These are phyloP conservation scores for Xerocomus brunneocitrinus DNA, from an alignment of 768 basidiomycete genomes.

Conservation along the genomic window DNA sequence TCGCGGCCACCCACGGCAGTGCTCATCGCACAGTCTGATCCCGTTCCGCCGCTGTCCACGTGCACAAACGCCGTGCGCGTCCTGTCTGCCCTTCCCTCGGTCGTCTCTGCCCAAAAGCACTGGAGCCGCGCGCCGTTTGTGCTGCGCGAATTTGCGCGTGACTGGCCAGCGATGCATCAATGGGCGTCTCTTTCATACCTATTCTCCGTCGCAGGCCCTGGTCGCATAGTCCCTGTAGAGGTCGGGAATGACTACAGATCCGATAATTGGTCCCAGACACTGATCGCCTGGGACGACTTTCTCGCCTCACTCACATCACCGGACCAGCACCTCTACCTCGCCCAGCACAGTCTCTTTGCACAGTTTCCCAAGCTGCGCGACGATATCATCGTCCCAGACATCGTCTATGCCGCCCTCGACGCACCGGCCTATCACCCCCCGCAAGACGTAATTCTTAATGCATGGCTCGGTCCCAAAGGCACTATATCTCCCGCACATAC, in stretches of 20 bases:
- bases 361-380: slow-evolving; percentile 77
- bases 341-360: slow-evolving; percentile 79
- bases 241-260: slow-evolving; percentile 79
- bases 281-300: slow-evolving; percentile 78
- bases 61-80: slow-evolving; percentile 34
- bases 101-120: slow-evolving; percentile 47
- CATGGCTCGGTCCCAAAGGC: slow-evolving; percentile 77
- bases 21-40: slow-evolving; percentile 1
- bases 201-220: slow-evolving; percentile 64
- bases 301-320: slow-evolving; percentile 42
- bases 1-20: slow-evolving; percentile 5
- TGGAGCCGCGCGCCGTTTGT: slow-evolving; percentile 63
- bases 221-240: slow-evolving; percentile 87
- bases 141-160: slow-evolving; percentile 51
- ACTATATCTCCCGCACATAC: slow-evolving; percentile 90
- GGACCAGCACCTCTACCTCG: slow-evolving; percentile 63
- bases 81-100: slow-evolving; percentile 49
- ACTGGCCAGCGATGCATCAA: slow-evolving; percentile 77
- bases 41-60: slow-evolving; percentile 5
- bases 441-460: slow-evolving; percentile 61
- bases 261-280: slow-evolving; percentile 73
- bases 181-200: slow-evolving; percentile 77
- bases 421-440: slow-evolving; percentile 60
- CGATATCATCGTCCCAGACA: slow-evolving; percentile 85
- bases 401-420: slow-evolving; percentile 65